phyloP scores from a whole-genome alignment of 495 filamentous ascomycete species.

The Penicillium ucsense region DNA sequence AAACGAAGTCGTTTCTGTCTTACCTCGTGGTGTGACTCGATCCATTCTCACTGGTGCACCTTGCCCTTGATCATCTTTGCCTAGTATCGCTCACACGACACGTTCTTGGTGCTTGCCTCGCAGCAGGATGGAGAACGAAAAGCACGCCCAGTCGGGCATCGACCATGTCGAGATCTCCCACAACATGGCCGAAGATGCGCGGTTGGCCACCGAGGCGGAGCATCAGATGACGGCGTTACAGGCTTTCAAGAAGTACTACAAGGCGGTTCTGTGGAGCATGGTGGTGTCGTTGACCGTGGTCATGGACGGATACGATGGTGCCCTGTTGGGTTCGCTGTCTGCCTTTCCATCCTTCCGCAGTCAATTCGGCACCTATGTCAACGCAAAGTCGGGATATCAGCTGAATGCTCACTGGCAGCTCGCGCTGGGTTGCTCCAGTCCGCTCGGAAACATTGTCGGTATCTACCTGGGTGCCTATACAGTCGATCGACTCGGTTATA shows the following conservation, averaged over 20 bases:
- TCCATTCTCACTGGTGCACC: too few relatives aligned
- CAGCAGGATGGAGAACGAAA: neutral
- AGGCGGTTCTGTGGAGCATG: slow-evolving; percentile 41
- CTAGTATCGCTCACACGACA: too few relatives aligned
- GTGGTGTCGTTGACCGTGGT: slow-evolving; percentile 37
- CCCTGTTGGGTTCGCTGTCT: slow-evolving; percentile 35
- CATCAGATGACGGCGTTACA: slow-evolving; percentile 27
- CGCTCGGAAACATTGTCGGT: slow-evolving; percentile 46
- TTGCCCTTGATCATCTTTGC: too few relatives aligned
- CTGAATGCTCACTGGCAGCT: slow-evolving; percentile 38
- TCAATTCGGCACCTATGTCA: slow-evolving; percentile 46
- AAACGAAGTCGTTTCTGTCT: too few relatives aligned
- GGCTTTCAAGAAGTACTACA: slow-evolving; percentile 38
- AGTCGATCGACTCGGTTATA: slow-evolving; percentile 34
- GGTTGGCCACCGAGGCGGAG: slow-evolving; percentile 26
- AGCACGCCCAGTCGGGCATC: neutral
- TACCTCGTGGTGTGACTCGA: too few relatives aligned
- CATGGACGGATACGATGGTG: slow-evolving; percentile 45
- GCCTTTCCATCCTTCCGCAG: slow-evolving; percentile 43
- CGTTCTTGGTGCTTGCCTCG: neutral
- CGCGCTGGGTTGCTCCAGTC: slow-evolving; percentile 48
- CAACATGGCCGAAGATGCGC: slow-evolving; percentile 17
- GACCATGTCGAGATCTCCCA: neutral
- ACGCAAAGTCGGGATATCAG: slow-evolving; percentile 13
- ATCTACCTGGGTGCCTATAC: slow-evolving; percentile 62